phyloP scores from a whole-genome alignment of 257 asterid species.

The Avicennia marina region DNA sequence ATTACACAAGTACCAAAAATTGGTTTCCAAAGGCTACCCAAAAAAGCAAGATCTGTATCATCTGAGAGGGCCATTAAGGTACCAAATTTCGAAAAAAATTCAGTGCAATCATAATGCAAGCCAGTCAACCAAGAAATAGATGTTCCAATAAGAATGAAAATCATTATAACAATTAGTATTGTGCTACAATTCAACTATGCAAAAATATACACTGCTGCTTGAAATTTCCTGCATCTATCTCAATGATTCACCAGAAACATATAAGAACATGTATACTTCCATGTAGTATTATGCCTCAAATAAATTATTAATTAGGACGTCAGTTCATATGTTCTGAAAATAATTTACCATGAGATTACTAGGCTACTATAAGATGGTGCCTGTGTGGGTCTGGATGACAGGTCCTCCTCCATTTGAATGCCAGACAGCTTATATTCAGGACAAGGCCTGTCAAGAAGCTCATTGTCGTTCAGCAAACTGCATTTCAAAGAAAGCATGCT shows the following conservation, averaged over 20 bases:
- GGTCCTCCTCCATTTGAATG: conserved; percentile 46
- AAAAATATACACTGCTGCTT: no score
- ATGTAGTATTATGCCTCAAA: no score
- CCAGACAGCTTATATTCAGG: conserved; percentile 58
- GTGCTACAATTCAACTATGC: no score
- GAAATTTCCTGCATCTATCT: no score
- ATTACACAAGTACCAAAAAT: no score
- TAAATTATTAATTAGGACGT: background rate
- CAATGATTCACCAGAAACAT: no score
- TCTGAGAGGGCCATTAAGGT: background rate
- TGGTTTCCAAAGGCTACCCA: background rate
- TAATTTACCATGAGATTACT: conserved; percentile 37
- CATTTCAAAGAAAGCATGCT: conserved; percentile 12
- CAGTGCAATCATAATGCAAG: no score
- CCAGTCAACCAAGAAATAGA: background rate
- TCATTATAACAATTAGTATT: background rate
- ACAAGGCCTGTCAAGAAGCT: conserved; percentile 29
- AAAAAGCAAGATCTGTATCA: background rate
- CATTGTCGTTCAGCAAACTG: conserved; percentile 74
- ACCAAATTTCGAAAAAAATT: background rate
- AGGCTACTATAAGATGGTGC: conserved; percentile 24
- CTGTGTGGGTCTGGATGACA: conserved; percentile 23
- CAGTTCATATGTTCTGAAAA: background rate
- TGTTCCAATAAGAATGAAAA: background rate
- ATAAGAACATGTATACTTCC: no score